Conservation (phyloP, 805 yeast species). For the Ogataea pini region DNA sequence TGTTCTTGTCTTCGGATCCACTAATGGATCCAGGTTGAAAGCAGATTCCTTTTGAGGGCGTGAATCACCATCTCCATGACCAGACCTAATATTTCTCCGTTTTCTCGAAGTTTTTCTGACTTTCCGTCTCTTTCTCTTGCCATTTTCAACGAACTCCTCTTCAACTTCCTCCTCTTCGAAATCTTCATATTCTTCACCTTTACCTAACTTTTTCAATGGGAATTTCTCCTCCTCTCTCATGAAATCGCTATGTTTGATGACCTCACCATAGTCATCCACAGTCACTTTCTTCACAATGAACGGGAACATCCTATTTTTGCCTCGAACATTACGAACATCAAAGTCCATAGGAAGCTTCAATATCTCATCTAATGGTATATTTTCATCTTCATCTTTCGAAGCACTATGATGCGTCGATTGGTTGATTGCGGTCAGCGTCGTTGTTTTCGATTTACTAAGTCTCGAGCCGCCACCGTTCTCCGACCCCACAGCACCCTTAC, state of each 20-base stretch:
- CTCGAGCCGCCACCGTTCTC: too few species aligned
- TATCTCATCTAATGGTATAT: slow-evolving; percentile 39
- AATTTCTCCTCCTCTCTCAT: slow-evolving; percentile 51
- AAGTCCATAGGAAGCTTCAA: slow-evolving; percentile 50
- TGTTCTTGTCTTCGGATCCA: slow-evolving; percentile 25
- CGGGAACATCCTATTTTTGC: slow-evolving; percentile 74
- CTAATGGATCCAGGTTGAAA: slow-evolving; percentile 27
- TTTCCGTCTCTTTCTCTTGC: slow-evolving; percentile 24
- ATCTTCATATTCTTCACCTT: slow-evolving; percentile 26
- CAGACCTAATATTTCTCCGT: slow-evolving; percentile 34
- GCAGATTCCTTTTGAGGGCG: slow-evolving; percentile 18
- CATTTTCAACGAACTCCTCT: slow-evolving; percentile 28
- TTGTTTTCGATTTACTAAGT: slow-evolving; percentile 21
- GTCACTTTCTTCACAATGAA: slow-evolving; percentile 57
- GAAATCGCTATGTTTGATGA: slow-evolving; percentile 66
- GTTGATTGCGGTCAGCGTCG: slow-evolving; percentile 20
- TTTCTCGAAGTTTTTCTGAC: slow-evolving; percentile 26
- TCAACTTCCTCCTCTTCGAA: slow-evolving; percentile 25
- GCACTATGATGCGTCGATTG: slow-evolving; percentile 18
- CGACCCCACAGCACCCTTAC: slow-evolving; percentile 24
- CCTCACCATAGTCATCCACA: slow-evolving; percentile 85
- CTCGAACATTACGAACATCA: slow-evolving; percentile 53
- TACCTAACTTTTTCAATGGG: slow-evolving; percentile 31
- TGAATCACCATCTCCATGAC: slow-evolving; percentile 12
- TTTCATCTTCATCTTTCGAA: slow-evolving; percentile 24